Percentiles rank a stretch among this genome's conserved stretches.
These are phyloP conservation scores for Vitis hybrid DNA, from an alignment of 177 flowering plant genomes.

Conservation along the genomic window DNA sequence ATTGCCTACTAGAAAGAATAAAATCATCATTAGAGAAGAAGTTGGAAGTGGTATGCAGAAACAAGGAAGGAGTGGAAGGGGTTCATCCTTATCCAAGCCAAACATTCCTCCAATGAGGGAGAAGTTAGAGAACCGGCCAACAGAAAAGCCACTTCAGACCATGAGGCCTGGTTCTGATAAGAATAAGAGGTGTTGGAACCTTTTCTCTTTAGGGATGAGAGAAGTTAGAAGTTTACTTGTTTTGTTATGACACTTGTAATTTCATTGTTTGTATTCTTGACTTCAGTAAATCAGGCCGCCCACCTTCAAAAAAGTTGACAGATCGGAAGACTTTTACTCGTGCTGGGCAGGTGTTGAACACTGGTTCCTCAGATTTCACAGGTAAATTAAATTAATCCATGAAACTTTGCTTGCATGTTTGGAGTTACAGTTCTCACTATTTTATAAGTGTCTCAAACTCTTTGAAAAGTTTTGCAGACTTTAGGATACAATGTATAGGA, in stretches of 20 bases:
- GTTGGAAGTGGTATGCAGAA: conserved; percentile 42
- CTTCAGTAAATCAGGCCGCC: conserved; percentile 81
- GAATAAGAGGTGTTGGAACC: conserved; percentile 39
- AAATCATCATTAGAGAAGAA: conserved; percentile 30
- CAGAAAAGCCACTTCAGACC: conserved; percentile 33
- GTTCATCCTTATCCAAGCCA: conserved; percentile 29
- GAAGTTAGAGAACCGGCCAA: conserved; percentile 29
- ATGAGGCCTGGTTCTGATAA: conserved; percentile 40
- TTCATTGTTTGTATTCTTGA: neutral
- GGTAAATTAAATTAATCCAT: conserved; percentile 31
- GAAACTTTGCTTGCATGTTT: neutral
- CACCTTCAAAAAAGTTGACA: conserved; percentile 61
- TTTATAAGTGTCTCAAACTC: no score
- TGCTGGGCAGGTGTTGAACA: conserved; percentile 35
- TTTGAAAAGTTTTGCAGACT: no score
- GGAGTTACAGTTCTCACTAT: neutral
- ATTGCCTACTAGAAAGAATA: conserved; percentile 36
- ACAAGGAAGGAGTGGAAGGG: conserved; percentile 52
- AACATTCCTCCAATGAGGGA: conserved; percentile 30
- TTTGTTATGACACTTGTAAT: neutral
- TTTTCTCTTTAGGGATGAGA: neutral
- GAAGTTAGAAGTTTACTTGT: neutral
- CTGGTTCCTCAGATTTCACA: conserved; percentile 53
- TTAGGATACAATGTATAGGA: no score
- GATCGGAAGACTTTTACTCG: conserved; percentile 66